Evolutionary conservation across 768 basidiomycete species (phyloP).

Genomic region (Amanita fuliginea): DNA sequence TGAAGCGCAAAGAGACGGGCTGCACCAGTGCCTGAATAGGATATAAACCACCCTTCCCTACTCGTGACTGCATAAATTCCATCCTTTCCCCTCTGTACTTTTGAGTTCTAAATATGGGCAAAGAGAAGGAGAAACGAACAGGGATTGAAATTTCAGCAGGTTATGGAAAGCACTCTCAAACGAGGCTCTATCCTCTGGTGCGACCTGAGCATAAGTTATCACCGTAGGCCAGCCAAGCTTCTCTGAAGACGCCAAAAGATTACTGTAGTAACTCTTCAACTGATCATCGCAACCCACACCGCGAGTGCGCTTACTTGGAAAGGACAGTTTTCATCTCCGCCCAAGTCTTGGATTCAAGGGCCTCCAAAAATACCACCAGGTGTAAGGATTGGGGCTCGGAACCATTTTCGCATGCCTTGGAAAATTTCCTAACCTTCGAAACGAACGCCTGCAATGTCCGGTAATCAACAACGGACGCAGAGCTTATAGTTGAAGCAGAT

Average conservation of each 20-base stretch:
- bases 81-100: constrained; percentile 32
- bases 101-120: neutral
- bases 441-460: constrained; percentile 54
- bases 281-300: neutral
- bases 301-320: constrained; percentile 37
- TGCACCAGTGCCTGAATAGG: constrained; percentile 77
- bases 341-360: constrained; percentile 68
- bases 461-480: constrained; percentile 43
- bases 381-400: constrained; percentile 41
- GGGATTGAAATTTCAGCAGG: constrained; percentile 62
- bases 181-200: constrained; percentile 36
- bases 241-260: constrained; percentile 56
- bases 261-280: constrained; percentile 26
- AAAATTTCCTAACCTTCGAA: constrained; percentile 30
- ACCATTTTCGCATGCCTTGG: constrained; percentile 33
- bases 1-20: constrained; percentile 80
- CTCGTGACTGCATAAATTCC: constrained; percentile 6
- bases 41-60: constrained; percentile 56
- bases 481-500: constrained; percentile 25
- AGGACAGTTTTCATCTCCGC: constrained; percentile 55
- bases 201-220: constrained; percentile 48
- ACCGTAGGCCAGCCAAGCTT: constrained; percentile 77
- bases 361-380: constrained; percentile 50
- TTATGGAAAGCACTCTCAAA: constrained; percentile 79
- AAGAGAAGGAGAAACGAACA: constrained; percentile 37